Evolutionary conservation across 371 early-diverging fungal species (phyloP).

Genomic region (Chytridium lagenaria): DNA sequence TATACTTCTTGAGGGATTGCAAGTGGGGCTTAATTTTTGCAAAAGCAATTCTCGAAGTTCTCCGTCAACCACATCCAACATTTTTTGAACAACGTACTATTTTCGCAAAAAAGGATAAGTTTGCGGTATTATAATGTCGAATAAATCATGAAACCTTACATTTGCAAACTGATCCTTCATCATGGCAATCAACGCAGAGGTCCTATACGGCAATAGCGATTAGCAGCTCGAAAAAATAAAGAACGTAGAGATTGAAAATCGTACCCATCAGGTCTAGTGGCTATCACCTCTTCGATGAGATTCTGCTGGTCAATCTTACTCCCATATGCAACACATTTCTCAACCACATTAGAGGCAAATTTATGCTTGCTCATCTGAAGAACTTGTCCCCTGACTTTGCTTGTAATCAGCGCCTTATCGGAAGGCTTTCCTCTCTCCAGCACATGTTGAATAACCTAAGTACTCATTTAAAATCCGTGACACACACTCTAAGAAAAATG

Average conservation of each 20-base stretch:
- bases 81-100: constrained; percentile 98
- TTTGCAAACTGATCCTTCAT: constrained; percentile 99
- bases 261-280: constrained; percentile 76
- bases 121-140: too few species aligned
- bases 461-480: constrained; percentile 35
- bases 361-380: constrained; percentile 95
- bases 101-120: background rate
- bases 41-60: constrained; percentile 85
- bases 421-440: constrained; percentile 90
- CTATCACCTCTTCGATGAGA: constrained; percentile 89
- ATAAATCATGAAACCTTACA: too few species aligned
- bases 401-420: constrained; percentile 86
- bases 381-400: constrained; percentile 89
- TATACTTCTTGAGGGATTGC: constrained; percentile 89
- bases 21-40: constrained; percentile 91
- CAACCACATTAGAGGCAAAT: constrained; percentile 99
- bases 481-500: background rate
- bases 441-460: constrained; percentile 94
- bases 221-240: constrained; percentile 4
- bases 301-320: constrained; percentile 71
- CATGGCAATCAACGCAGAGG: constrained; percentile 74
- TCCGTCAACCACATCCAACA: constrained; percentile 95
- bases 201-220: constrained; percentile 16
- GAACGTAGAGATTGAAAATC: too few species aligned
- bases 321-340: constrained; percentile 90